Base-by-base conservation (phyloP, 139 green algal genomes). In the Chlorella sorokiniana region DNA sequence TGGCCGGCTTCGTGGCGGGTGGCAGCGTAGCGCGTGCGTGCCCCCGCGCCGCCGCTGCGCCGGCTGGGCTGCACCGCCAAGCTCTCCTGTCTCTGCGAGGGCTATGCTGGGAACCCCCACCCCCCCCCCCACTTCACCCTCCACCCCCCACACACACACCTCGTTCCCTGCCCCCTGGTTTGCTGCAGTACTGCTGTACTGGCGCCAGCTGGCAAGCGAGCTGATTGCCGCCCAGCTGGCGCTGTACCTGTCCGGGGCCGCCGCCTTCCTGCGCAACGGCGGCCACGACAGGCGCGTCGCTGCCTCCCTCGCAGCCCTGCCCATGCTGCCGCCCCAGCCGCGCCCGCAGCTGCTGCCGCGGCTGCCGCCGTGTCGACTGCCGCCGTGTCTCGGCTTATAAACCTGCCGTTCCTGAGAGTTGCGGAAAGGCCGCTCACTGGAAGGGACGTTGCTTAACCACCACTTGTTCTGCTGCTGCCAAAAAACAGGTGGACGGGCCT, bases 221-320 rank as follows among this genome's bases (percentile, higher is more conserved):
- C 83, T 89, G 33, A 59, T 97, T 33, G 52, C 69, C 0, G 37
- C 79, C 0, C 82, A 97, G 76, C 78, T 94, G 51, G 38, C 83
- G 9, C 79, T 97, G 63, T 96, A 96, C 69, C 35, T 91, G 8
- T 61, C 84, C 0, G 94, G 92, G 0, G 93, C 72, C 6, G 44
- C 86, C 6, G 85, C 71, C 18, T 97, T 96, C 76, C 77, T 97
- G 11, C 90, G 86, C 52, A 95, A 95, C 63, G 63, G 72, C 3
- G 90, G 91, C 0, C 88, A 94, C 67, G 56, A 80, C 18, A 76
- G 89, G 48, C 76, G 54, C 22, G 56, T 41, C 61, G 48, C 56
- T 59, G 48, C 16, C 14, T 59, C 11, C 48, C 48, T 59, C 16
- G 11, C 48, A n/a, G n/a, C n/a, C n/a, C n/a, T n/a, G n/a, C n/a